Evolutionary conservation across 2,329 filamentous ascomycete species (phyloP), one percentile per base, ranked within the genome.

Genomic region (Dothideomycetes sp.): DNA sequence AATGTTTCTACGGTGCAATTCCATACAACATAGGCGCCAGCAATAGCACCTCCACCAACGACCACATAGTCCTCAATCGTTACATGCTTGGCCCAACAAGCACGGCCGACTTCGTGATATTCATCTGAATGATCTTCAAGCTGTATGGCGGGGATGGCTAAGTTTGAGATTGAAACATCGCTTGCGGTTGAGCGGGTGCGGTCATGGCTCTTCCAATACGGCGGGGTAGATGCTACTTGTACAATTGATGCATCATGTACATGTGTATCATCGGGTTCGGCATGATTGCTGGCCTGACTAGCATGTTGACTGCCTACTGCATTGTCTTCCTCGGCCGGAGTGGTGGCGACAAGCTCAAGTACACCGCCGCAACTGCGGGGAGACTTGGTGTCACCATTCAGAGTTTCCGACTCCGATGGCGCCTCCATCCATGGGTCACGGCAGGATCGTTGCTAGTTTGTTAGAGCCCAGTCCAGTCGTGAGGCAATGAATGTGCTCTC

Each of bases 21-120:
- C 84, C 85, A 98, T 5, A 94, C 87, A 2, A 95, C 85, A 64
- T 96, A 98, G 2, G 88, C 84, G n/a, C 89, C 89, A 35, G 79
- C 64, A 4, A 72, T 72, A 3, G 70, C 64, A 37, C 65, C 70
- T 7, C 75, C 77, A 45, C 69, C 68, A 19, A 81, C 69, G 47
- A 81, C 66, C 24, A 72, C 69, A 61, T 78, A 71, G 52, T 79
- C 75, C 41, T 77, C 70, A 38, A 82, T 73, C 5, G 67, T 64
- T 31, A 79, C 77, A 41, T 69, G 69, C 37, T 67, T 70, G 7
- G 77, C 77, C 77, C 77, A 82, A 40, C 79, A 65, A 1, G 71
- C 68, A 31, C 69, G 68, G 50, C 67, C 72, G 14, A 70, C 69
- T 49, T 76, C 72, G 31, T 69, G 70, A 32, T 64, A 59, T 45